Base-by-base conservation (phyloP, 768 basidiomycete genomes). In the Auricularia cornea region DNA sequence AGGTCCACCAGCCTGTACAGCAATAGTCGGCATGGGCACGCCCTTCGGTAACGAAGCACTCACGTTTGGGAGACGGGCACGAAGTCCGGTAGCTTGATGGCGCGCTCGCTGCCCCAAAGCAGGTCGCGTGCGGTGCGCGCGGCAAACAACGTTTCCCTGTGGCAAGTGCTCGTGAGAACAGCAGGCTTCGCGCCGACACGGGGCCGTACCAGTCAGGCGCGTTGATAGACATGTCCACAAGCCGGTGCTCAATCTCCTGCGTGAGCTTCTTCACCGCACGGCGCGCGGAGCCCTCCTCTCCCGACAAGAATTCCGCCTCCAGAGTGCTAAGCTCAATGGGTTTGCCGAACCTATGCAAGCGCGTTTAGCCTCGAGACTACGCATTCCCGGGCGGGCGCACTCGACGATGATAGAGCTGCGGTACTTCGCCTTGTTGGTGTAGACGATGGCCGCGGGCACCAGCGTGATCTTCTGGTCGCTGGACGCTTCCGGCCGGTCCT, bases 361-460 rank as follows among this genome's bases (percentile, higher is more conserved):
- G n/a, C n/a, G n/a, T n/a, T n/a, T n/a, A n/a, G n/a, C n/a, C n/a
- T n/a, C n/a, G n/a, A n/a, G n/a, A n/a, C n/a, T n/a, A n/a, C n/a
- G n/a, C n/a, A n/a, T n/a, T n/a, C n/a, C n/a, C n/a, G n/a, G n/a
- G n/a, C n/a, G n/a, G n/a, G n/a, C 71, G 62, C 61, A 75, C 74
- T 74, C 65, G 59, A 78, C 67, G 78, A 91, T 76, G 64, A 94
- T 95, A 67, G 84, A 76, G 72, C 93, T 95, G 65, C 96, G 81
- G 72, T 98, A 99, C 78, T 95, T 97, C 38, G 89, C 85, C 75
- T 99, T 98, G 78, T 98, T 88, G 62, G 92, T 93, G 74, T 98
- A 98, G 14, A 93, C 92, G 66, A 99, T 94, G 3, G 91, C 86
- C 26, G 87, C 85, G 6, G 95, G 94, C 40, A 96, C 77, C 66